Evolutionary conservation across 352 stramenopile genomes (phyloP).

Genomic region (Hyaloperonospora brassicae): DNA sequence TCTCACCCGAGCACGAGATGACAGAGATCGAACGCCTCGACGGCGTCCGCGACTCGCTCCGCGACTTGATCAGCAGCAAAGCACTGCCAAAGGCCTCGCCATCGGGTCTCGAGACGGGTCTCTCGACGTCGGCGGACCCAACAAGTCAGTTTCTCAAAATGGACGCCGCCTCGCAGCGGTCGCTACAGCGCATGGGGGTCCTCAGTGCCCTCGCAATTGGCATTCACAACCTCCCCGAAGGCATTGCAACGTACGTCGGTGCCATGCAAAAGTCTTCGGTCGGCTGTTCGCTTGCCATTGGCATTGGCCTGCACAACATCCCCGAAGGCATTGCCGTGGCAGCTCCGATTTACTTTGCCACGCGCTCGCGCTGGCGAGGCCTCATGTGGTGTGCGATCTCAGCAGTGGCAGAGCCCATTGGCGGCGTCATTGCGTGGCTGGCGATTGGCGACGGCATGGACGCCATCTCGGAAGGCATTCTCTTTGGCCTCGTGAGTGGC

Average conservation of each 20-base stretch:
- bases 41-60: constrained; percentile 29
- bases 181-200: constrained; percentile 79
- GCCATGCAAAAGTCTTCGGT: constrained; percentile 86
- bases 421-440: constrained; percentile 80
- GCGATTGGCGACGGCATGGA: constrained; percentile 72
- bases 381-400: constrained; percentile 90
- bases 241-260: constrained; percentile 91
- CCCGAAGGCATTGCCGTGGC: constrained; percentile 92
- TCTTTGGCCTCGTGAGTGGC: constrained; percentile 89
- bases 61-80: constrained; percentile 21
- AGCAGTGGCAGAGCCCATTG: constrained; percentile 83
- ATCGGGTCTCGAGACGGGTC: constrained; percentile 17
- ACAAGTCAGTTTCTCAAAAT: constrained; percentile 15
- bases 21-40: constrained; percentile 32
- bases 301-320: constrained; percentile 96
- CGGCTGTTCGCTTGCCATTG: constrained; percentile 87
- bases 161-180: constrained; percentile 19
- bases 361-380: constrained; percentile 85
- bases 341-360: constrained; percentile 96
- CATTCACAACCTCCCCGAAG: constrained; percentile 94
- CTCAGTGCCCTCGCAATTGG: constrained; percentile 89
- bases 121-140: background rate
- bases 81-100: background rate
- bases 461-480: constrained; percentile 55
- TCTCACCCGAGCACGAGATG: constrained; percentile 24